Evolutionary conservation across 139 green algal genomes (phyloP).

Genomic region (Haematococcus lacustris): DNA sequence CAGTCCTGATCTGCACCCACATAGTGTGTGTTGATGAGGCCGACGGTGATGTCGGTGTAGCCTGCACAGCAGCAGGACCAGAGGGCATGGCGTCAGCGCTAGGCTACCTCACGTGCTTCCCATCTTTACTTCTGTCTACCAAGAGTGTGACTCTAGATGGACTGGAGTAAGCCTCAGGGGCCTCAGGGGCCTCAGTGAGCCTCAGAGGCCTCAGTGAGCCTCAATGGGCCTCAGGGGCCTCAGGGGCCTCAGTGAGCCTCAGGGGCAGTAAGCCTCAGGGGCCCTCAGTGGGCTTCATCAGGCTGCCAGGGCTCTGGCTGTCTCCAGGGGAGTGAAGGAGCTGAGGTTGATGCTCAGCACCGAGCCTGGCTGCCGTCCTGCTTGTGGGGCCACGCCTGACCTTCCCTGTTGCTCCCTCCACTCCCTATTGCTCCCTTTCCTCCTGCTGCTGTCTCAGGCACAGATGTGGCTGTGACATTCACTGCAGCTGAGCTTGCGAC

Average conservation of each 20-base stretch:
- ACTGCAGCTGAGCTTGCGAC: neutral
- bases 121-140: neutral
- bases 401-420: no score
- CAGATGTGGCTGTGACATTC: neutral
- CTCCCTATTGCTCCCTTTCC: no score
- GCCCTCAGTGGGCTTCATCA: no score
- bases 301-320: no score
- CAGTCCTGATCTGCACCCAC: no score
- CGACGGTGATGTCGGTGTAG: conserved; percentile 86
- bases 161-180: neutral
- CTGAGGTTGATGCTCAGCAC: no score
- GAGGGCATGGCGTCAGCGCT: neutral
- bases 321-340: no score
- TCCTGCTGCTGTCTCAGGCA: no score
- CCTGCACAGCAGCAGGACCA: conserved; percentile 18
- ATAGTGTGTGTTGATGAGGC: conserved; percentile 89
- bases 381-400: no score
- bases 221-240: neutral
- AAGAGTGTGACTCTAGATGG: neutral
- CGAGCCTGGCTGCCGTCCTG: no score
- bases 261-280: no score
- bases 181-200: neutral
- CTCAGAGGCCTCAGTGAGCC: neutral
- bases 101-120: neutral
- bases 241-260: neutral